Percentiles rank a stretch among this genome's conserved stretches.
Evolutionary conservation across 441 rosid species (phyloP).

Genomic region (Erysimum cheiri): DNA sequence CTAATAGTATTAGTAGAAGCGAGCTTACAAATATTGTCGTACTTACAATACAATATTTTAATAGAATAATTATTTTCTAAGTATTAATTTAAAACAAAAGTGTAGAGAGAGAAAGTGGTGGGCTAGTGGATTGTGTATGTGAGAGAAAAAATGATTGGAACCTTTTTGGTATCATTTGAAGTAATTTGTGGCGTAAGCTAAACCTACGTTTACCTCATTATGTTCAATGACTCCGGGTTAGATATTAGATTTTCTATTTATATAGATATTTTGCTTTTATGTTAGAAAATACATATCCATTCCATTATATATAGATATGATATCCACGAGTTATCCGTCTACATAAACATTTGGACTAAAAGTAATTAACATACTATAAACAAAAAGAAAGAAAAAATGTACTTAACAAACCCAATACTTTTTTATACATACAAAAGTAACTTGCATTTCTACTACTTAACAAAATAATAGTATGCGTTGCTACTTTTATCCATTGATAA

Average conservation of each 20-base stretch:
- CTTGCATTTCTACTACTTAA: background rate
- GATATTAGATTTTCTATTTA: conserved; percentile 15
- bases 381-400: too few relatives aligned
- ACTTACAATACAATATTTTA: background rate
- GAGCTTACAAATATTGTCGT: conserved; percentile 32
- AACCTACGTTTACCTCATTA: conserved; percentile 61
- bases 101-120: conserved; percentile 29
- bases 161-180: conserved; percentile 57
- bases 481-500: background rate
- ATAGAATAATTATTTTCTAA: too few relatives aligned
- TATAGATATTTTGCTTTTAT: background rate
- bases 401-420: background rate
- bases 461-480: background rate
- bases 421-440: background rate
- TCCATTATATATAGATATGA: background rate
- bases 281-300: background rate
- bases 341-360: background rate
- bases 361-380: background rate
- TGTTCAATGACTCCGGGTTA: conserved; percentile 57
- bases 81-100: background rate
- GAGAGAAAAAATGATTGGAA: conserved; percentile 50
- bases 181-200: conserved; percentile 54
- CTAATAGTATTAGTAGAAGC: background rate
- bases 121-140: conserved; percentile 42
- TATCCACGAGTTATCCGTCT: conserved; percentile 23